phyloP scores from a whole-genome alignment of 257 asterid genomes.

The Solanum sitiens region DNA sequence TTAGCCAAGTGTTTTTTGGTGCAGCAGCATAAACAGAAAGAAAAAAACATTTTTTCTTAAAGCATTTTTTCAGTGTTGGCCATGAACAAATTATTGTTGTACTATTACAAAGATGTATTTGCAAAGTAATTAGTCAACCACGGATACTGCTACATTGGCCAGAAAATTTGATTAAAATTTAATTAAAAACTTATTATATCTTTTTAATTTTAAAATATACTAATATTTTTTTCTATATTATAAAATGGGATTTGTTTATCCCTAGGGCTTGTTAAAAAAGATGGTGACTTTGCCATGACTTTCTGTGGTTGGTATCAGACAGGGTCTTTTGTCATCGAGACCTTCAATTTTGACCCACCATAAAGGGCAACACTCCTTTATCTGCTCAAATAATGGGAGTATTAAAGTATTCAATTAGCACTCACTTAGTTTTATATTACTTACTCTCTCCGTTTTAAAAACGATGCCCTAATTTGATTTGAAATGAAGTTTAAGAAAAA shows the following conservation, averaged over 20 bases:
- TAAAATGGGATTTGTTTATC: not conserved
- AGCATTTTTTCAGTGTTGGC: not conserved
- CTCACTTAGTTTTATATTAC: not conserved
- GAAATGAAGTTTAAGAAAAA: too few relatives aligned
- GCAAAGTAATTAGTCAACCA: not conserved
- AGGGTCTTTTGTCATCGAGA: slow-evolving; percentile 13
- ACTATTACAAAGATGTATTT: not conserved
- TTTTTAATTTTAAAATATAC: too few relatives aligned
- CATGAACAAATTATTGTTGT: not conserved
- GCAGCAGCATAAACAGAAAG: not conserved
- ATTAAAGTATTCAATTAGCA: not conserved
- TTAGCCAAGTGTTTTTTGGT: not conserved
- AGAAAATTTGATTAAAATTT: too few relatives aligned
- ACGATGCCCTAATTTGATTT: too few relatives aligned
- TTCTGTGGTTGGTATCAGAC: slow-evolving; percentile 4
- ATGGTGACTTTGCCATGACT: slow-evolving; percentile 6
- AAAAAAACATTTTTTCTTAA: too few relatives aligned
- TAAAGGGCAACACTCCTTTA: slow-evolving; percentile 18
- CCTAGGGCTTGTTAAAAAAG: slow-evolving; percentile 31
- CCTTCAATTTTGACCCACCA: slow-evolving; percentile 22
- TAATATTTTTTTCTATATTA: too few relatives aligned
- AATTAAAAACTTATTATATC: too few relatives aligned
- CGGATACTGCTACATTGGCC: too few relatives aligned
- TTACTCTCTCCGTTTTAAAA: too few relatives aligned
- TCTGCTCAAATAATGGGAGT: slow-evolving; percentile 11